Evolutionary conservation across 352 stramenopile genomes (phyloP), one percentile per base, ranked within the genome.

Genomic region (Phytophthora cryptogea): DNA sequence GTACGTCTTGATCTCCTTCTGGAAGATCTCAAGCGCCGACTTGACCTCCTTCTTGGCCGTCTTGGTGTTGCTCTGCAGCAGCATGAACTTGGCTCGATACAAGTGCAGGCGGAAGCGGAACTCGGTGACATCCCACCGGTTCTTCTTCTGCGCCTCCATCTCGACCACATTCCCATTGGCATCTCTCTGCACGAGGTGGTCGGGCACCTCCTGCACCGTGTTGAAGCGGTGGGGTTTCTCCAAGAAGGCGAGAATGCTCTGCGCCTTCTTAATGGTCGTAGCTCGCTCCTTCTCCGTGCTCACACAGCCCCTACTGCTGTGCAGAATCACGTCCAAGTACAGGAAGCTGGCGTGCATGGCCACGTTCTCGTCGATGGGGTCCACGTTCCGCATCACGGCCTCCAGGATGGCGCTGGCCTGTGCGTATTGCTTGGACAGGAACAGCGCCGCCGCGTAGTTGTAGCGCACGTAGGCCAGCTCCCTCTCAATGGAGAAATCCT

Each of bases 291-390:
- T 71, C 53, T 98, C 88, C 0, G 88, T 88, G 43, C 72, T 83
- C 11, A 96, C 87, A 54, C 89, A 91, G 31, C 87, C 86, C 7
- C 89, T 83, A 20, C 82, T 92, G 57, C 87, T 96, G 66, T 97
- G 89, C 56, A 96, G 67, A 30, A 97, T 90, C 36, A 97, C 85
- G 66, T 98, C 92, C 30, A 98, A 66, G 55, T 97, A 94, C 56
- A 98, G 66, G 63, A 97, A 97, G 76, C 90, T 96, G 35, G 96
- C 89, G 75, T 97, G 89, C 83, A 98, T 96, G 10, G 90, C 90
- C 43, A 97, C 84, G 43, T 82, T 83, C 59, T 98, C 90, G 68
- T 97, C 90, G 53, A 97, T 83, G 20, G 89, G 84, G 42, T 96
- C 91, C 47, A 97, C 89, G 62, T 94, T 90, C 54, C 87, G 83